Evolutionary conservation across 2,329 filamentous ascomycete species (phyloP).

Genomic region (Epichloe sp.): DNA sequence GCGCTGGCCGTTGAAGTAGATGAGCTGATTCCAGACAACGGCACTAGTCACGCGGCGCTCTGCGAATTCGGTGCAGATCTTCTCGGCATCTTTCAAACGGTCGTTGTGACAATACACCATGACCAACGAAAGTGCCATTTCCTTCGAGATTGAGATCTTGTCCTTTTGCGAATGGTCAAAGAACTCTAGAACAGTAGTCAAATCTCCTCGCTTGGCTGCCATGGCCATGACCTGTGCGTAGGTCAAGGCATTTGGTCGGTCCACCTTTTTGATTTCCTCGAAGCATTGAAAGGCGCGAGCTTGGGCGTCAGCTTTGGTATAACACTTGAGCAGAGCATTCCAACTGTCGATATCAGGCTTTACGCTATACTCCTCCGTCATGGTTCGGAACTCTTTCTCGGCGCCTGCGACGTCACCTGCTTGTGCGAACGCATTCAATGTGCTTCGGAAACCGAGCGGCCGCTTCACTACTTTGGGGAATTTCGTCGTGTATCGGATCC

Average conservation of each 20-base stretch:
- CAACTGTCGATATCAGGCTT: slow-evolving; percentile 48
- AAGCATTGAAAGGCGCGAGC: slow-evolving; percentile 53
- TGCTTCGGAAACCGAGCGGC: slow-evolving; percentile 34
- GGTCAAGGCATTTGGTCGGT: slow-evolving; percentile 47
- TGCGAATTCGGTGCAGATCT: slow-evolving; percentile 36
- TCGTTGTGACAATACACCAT: slow-evolving; percentile 45
- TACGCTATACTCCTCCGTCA: slow-evolving; percentile 41
- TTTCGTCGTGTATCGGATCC: slow-evolving; percentile 26
- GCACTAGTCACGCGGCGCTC: slow-evolving; percentile 38
- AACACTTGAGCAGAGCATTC: slow-evolving; percentile 66
- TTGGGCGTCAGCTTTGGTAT: slow-evolving; percentile 53
- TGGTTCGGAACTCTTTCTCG: slow-evolving; percentile 47
- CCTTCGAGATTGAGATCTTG: slow-evolving; percentile 34
- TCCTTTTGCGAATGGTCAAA: slow-evolving; percentile 47
- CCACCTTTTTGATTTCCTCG: slow-evolving; percentile 36
- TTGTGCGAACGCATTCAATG: slow-evolving; percentile 60
- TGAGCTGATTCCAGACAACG: slow-evolving; percentile 65
- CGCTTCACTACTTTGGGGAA: slow-evolving; percentile 22
- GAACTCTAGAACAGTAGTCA: slow-evolving; percentile 53
- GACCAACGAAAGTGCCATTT: slow-evolving; percentile 53
- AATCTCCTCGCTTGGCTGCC: slow-evolving; percentile 57
- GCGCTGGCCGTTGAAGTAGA: slow-evolving; percentile 54
- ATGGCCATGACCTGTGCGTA: slow-evolving; percentile 65
- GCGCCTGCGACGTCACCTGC: slow-evolving; percentile 50
- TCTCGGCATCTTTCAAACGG: slow-evolving; percentile 22